Conservation (phyloP, 768 basidiomycete genomes). For the Pisolithus tinctorius region DNA sequence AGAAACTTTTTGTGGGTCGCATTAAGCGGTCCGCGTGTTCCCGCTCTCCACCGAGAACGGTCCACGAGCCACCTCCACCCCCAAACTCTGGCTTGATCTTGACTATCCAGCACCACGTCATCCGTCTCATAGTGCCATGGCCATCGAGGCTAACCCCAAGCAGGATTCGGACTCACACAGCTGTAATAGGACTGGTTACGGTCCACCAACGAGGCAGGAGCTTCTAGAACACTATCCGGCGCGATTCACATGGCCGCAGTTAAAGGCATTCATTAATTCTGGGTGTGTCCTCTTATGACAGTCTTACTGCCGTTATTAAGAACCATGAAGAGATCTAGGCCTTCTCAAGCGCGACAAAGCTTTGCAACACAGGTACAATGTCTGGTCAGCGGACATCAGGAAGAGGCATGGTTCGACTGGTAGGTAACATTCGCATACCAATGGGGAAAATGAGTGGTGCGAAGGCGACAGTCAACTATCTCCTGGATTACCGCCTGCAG, state of each 20-base stretch:
- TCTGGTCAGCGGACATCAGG: slow-evolving; percentile 50
- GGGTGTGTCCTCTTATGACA: slow-evolving; percentile 39
- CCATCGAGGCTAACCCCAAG: slow-evolving; percentile 2
- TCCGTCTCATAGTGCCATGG: neutral
- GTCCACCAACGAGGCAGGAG: slow-evolving; percentile 65
- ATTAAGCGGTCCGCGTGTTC: too few species aligned
- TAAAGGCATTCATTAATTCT: slow-evolving; percentile 73
- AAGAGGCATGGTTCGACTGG: slow-evolving; percentile 60
- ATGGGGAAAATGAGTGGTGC: neutral
- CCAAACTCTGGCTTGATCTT: too few species aligned
- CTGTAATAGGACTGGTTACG: slow-evolving; percentile 40
- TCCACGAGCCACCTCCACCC: too few species aligned
- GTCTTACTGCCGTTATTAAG: neutral
- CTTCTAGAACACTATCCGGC: slow-evolving; percentile 63
- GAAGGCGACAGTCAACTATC: slow-evolving; percentile 52
- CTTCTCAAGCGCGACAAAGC: slow-evolving; percentile 66
- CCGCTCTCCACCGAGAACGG: too few species aligned
- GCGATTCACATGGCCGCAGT: slow-evolving; percentile 67
- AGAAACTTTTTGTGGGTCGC: too few species aligned
- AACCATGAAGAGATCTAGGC: slow-evolving; percentile 60
- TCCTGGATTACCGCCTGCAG: slow-evolving; percentile 60
- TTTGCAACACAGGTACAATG: slow-evolving; percentile 62
- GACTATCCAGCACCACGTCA: too few species aligned
- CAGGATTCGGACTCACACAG: neutral
- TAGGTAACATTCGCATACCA: slow-evolving; percentile 26